These are phyloP conservation scores for Eucalyptus erythrocorys DNA, from an alignment of 345 rosid genomes.

Conservation along the genomic window DNA sequence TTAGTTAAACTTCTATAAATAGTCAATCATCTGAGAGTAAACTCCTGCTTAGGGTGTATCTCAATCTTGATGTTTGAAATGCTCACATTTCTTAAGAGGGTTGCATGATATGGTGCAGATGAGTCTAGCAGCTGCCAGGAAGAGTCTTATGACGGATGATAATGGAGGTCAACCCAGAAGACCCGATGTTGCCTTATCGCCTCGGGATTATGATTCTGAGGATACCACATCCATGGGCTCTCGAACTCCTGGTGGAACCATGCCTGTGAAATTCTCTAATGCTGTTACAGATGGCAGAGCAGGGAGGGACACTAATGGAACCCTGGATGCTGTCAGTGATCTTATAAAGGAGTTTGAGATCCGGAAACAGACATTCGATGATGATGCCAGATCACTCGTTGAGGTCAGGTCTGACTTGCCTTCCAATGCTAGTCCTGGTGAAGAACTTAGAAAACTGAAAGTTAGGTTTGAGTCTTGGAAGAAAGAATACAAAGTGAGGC, in stretches of 20 bases:
- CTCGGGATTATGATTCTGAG: constrained; percentile 55
- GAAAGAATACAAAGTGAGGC: constrained; percentile 70
- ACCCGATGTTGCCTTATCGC: constrained; percentile 40
- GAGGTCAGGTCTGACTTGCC: constrained; percentile 30
- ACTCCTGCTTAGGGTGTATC: neutral
- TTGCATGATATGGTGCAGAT: constrained; percentile 23
- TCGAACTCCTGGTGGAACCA: constrained; percentile 49
- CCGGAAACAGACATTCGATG: constrained; percentile 52
- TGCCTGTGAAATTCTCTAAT: constrained; percentile 31
- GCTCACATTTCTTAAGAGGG: neutral
- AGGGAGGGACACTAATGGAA: constrained; percentile 50
- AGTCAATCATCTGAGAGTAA: neutral
- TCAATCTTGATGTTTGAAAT: neutral
- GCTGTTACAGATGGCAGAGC: constrained; percentile 22
- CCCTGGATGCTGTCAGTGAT: constrained; percentile 30
- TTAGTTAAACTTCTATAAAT: neutral
- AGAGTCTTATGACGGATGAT: constrained; percentile 53
- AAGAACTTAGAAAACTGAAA: constrained; percentile 58
- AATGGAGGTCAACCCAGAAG: constrained; percentile 34
- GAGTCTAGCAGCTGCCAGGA: constrained; percentile 75
- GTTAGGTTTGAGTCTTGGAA: constrained; percentile 70
- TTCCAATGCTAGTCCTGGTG: constrained; percentile 29
- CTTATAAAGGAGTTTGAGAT: constrained; percentile 73
- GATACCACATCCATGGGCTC: constrained; percentile 49
- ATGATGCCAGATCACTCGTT: constrained; percentile 40